A percentile compares a stretch with the other conserved stretches of the same genome.
phyloP scores from a whole-genome alignment of 192 early-diverging fungal species.

The Coemansia sp. region DNA sequence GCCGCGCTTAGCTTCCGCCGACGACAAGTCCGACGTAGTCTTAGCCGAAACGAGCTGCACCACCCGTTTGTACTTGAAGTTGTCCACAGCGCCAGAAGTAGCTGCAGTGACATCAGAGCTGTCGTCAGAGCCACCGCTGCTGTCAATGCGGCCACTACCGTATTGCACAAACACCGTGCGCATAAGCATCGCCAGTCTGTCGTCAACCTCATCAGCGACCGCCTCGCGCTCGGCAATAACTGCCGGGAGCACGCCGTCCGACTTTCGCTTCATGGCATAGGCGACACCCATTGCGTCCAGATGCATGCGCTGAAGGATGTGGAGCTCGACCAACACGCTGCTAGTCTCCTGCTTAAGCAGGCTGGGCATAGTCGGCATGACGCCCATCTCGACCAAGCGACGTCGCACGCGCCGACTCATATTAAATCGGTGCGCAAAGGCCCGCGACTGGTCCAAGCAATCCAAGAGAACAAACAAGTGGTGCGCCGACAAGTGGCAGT shows the following conservation, averaged over 20 bases:
- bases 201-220: slow-evolving; percentile 63
- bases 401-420: slow-evolving; percentile 74
- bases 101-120: neutral
- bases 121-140: neutral
- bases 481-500: slow-evolving; percentile 46
- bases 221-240: slow-evolving; percentile 51
- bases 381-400: slow-evolving; percentile 78
- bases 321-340: slow-evolving; percentile 66
- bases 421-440: slow-evolving; percentile 85
- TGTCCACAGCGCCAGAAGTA: no score
- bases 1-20: slow-evolving; percentile 23
- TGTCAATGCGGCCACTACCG: slow-evolving; percentile 3
- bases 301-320: slow-evolving; percentile 81
- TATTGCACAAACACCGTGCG: slow-evolving; percentile 32
- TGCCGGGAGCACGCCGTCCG: neutral
- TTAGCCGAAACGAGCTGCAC: slow-evolving; percentile 4
- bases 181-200: slow-evolving; percentile 62
- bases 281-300: slow-evolving; percentile 32
- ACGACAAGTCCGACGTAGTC: neutral
- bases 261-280: neutral
- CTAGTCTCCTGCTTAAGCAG: slow-evolving; percentile 89
- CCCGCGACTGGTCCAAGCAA: slow-evolving; percentile 77
- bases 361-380: slow-evolving; percentile 90
- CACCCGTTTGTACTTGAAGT: neutral
- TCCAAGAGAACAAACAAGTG: slow-evolving; percentile 80